Evolutionary conservation across 2,329 filamentous ascomycete species (phyloP).

Genomic region (Fusarium nelsonii): DNA sequence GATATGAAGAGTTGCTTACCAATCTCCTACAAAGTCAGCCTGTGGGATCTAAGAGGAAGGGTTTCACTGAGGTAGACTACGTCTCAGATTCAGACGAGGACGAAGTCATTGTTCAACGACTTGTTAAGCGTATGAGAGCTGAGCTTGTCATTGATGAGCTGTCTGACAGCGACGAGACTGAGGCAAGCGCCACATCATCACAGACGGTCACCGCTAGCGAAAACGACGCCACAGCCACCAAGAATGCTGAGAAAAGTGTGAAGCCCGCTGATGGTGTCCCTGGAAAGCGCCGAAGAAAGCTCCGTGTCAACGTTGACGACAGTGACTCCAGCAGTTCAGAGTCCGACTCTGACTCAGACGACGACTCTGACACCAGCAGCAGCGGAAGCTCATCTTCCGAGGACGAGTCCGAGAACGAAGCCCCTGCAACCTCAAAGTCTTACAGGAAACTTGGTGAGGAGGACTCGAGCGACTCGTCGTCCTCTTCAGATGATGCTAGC

Average conservation of each 20-base stretch:
- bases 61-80: slow-evolving; percentile 66
- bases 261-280: slow-evolving; percentile 60
- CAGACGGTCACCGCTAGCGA: slow-evolving; percentile 49
- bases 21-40: slow-evolving; percentile 58
- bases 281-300: slow-evolving; percentile 65
- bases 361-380: slow-evolving; percentile 52
- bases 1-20: slow-evolving; percentile 67
- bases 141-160: slow-evolving; percentile 69
- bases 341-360: slow-evolving; percentile 52
- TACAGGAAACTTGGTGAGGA: slow-evolving; percentile 50
- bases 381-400: slow-evolving; percentile 54
- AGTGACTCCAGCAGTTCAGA: slow-evolving; percentile 55
- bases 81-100: slow-evolving; percentile 63
- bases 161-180: slow-evolving; percentile 61
- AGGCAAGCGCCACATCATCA: slow-evolving; percentile 50
- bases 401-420: slow-evolving; percentile 50
- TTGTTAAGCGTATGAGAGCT: slow-evolving; percentile 73
- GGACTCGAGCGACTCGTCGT: slow-evolving; percentile 48
- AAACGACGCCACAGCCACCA: slow-evolving; percentile 40
- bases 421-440: slow-evolving; percentile 34
- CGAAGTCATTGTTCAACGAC: slow-evolving; percentile 64
- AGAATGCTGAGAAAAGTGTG: slow-evolving; percentile 55
- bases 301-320: slow-evolving; percentile 61
- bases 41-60: slow-evolving; percentile 60
- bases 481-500: slow-evolving; percentile 52